Percentiles rank a stretch among this genome's conserved stretches.
Evolutionary conservation across 2,329 filamentous ascomycete genomes (phyloP).

Genomic region (Penicillium sp.): DNA sequence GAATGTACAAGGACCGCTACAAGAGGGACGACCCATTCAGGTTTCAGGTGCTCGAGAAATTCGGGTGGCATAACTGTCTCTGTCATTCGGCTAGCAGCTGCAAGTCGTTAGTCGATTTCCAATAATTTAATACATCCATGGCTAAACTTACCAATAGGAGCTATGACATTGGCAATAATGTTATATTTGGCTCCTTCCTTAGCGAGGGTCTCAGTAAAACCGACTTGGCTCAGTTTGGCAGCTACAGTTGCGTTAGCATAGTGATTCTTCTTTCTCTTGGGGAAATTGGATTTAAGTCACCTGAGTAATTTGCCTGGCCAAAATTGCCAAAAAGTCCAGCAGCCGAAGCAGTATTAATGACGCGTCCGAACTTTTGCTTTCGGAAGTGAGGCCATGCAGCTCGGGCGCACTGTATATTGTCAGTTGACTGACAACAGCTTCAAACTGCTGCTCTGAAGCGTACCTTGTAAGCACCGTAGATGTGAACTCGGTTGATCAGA

Average conservation of each 20-base stretch:
- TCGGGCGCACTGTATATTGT: slow-evolving; percentile 62
- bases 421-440: slow-evolving; percentile 14
- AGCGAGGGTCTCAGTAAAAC: slow-evolving; percentile 94
- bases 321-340: slow-evolving; percentile 94
- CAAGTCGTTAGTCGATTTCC: slow-evolving; percentile 6
- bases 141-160: slow-evolving; percentile 61
- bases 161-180: slow-evolving; percentile 91
- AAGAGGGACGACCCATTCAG: slow-evolving; percentile 91
- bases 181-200: slow-evolving; percentile 99
- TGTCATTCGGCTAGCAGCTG: slow-evolving; percentile 90
- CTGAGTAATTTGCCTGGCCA: slow-evolving; percentile 92
- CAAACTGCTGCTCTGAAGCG: background rate
- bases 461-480: slow-evolving; percentile 86
- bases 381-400: slow-evolving; percentile 97
- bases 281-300: slow-evolving; percentile 30
- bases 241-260: slow-evolving; percentile 46
- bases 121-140: background rate
- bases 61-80: slow-evolving; percentile 95
- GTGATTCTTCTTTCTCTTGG: background rate
- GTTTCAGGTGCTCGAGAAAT: slow-evolving; percentile 76
- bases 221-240: slow-evolving; percentile 90
- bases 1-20: slow-evolving; percentile 86
- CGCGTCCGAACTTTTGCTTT: slow-evolving; percentile 95
- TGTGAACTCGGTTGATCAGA: slow-evolving; percentile 85
- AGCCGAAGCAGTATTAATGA: slow-evolving; percentile 96